Base-by-base conservation (phyloP, 257 asterid genomes). In the Plantago elongata region DNA sequence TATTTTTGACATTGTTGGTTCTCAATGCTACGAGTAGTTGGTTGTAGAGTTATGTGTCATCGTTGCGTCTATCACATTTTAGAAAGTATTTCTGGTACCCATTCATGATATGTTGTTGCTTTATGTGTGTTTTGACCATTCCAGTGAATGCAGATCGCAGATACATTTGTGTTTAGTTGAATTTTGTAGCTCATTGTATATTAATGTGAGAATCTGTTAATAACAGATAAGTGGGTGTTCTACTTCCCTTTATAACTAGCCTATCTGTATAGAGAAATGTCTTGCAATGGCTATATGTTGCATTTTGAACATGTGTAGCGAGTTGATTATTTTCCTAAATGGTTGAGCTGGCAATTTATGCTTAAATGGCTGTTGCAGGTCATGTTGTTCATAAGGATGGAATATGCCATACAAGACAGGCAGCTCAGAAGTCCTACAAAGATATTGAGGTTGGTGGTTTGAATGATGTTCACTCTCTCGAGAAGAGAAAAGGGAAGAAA, bases 401-500 rank as follows among this genome's bases (percentile, higher is more conserved):
- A 57, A 63, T 63, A 30, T 47, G 40, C 14, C 45, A 43, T 51
- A 56, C 11, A 72, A 72, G 71, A 57, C 30, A 54, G 37, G 29
- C 45, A 14, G 51, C n/a, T 45, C 69, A 66, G 54, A 71, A 67
- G 50, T 60, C 51, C 43, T 67, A 54, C 16, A 60, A 64, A 61
- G 72, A 63, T 42, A 60, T 54, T 42, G 71, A 46, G 22, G 65
- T 45, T 44, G 61, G 44, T 62, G 51, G 40, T 54, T 37, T 43
- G 64, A 66, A 61, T 60, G 17, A 7, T 57, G 64, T 70, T 57
- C 69, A 51, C 43, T 17, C 77, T 64, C 54, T 64, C 69, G 71
- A 57, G 66, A 80, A 72, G 59, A 54, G 52, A 69, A 69, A 72
- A 72, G 75, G 69, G 72, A 76, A 72, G 77, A 78, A 50, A n/a